Conservation (phyloP, 75 land plant species). For the Pinus albicaulis region DNA sequence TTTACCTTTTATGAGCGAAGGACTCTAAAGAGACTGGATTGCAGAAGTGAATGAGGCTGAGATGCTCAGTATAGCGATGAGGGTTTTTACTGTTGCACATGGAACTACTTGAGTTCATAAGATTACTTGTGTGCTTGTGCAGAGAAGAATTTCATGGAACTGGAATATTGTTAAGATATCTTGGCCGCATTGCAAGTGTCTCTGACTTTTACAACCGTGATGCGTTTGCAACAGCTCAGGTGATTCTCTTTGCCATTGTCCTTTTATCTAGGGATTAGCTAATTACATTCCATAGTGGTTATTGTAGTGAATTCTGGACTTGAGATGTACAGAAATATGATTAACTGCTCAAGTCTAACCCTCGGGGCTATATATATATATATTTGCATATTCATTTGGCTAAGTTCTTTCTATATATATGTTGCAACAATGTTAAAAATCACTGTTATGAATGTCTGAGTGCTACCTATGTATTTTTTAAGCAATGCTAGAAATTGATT, state of each 20-base stretch:
- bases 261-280: not conserved
- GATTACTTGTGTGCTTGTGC: too few relatives aligned
- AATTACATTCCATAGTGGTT: not conserved
- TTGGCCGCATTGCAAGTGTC: conserved; percentile 17
- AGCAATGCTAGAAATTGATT: not conserved
- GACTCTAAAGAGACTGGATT: too few relatives aligned
- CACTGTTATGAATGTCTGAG: not conserved
- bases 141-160: conserved; percentile 17
- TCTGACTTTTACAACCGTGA: conserved; percentile 23
- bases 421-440: too few relatives aligned
- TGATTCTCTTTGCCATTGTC: not conserved
- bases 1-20: too few relatives aligned
- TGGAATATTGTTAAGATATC: conserved; percentile 15
- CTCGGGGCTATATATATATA: not conserved
- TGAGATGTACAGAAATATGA: not conserved
- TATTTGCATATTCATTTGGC: not conserved
- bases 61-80: too few relatives aligned
- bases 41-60: too few relatives aligned
- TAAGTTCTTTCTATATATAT: too few relatives aligned
- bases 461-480: not conserved
- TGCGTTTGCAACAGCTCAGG: conserved; percentile 28
- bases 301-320: not conserved
- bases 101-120: too few relatives aligned
- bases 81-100: too few relatives aligned
- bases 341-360: too few relatives aligned